Evolutionary conservation across 148 eudicot species (phyloP).

Genomic region (Tetragonia tetragonoides): DNA sequence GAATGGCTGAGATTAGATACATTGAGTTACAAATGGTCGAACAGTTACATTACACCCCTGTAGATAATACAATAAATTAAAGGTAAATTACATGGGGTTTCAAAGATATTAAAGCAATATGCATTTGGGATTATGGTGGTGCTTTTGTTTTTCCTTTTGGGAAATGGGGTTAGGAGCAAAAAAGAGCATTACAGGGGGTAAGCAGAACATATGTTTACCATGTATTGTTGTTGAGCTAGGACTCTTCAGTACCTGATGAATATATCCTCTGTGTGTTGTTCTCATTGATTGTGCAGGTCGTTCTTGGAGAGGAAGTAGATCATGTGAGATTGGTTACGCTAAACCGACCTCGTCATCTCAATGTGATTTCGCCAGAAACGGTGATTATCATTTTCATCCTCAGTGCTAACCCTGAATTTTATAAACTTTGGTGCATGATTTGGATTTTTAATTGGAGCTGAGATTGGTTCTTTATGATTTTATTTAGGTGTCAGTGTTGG

Average conservation of each 20-base stretch:
- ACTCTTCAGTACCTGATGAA: neutral
- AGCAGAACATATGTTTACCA: neutral
- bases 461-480: conserved; percentile 10
- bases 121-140: neutral
- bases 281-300: conserved; percentile 47
- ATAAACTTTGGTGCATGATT: neutral
- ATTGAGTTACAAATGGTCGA: neutral
- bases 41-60: neutral
- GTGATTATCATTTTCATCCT: conserved; percentile 34
- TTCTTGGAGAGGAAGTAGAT: conserved; percentile 66
- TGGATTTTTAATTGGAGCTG: conserved; percentile 8
- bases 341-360: conserved; percentile 83
- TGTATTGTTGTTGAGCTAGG: neutral
- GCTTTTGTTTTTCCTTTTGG: neutral
- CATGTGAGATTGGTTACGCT: conserved; percentile 74
- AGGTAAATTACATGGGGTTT: neutral
- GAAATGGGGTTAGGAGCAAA: neutral
- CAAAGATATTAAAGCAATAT: neutral
- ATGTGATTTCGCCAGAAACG: conserved; percentile 79
- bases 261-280: neutral
- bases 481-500: conserved; percentile 65
- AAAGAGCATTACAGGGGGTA: neutral
- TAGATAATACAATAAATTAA: neutral
- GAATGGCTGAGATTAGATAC: neutral
- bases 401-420: neutral